A percentile compares a stretch with the other conserved stretches of the same genome.
Evolutionary conservation across 257 asterid genomes (phyloP).

Genomic region (Osmanthus fragrans): DNA sequence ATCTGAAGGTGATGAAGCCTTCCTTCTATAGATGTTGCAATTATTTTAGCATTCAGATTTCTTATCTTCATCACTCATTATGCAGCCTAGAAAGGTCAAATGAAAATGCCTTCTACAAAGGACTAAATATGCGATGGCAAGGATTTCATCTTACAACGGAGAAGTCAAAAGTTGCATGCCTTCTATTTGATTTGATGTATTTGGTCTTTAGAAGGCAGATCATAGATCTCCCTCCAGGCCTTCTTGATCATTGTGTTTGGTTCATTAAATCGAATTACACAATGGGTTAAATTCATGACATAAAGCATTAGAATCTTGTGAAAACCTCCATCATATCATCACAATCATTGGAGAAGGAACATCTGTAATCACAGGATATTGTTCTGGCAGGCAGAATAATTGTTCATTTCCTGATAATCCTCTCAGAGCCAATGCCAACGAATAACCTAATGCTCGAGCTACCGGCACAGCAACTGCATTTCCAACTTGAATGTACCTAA

Average conservation of each 20-base stretch:
- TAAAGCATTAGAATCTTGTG: background rate
- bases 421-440: slow-evolving; percentile 50
- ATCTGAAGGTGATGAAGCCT: too few species aligned
- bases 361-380: slow-evolving; percentile 35
- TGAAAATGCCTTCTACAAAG: too few species aligned
- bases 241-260: background rate
- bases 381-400: slow-evolving; percentile 42
- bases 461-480: slow-evolving; percentile 95
- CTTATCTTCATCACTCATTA: too few species aligned
- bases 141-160: background rate
- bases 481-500: slow-evolving; percentile 80
- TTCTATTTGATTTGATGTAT: background rate
- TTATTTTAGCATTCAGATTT: too few species aligned
- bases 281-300: background rate
- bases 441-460: slow-evolving; percentile 69
- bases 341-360: slow-evolving; percentile 21
- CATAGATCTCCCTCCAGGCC: too few species aligned
- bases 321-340: background rate
- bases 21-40: too few species aligned
- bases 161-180: background rate
- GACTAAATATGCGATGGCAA: background rate
- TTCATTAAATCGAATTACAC: background rate
- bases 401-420: slow-evolving; percentile 43
- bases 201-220: background rate
- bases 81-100: too few species aligned